Evolutionary conservation across 2,329 filamentous ascomycete genomes (phyloP).

Genomic region (Dothistroma pini): DNA sequence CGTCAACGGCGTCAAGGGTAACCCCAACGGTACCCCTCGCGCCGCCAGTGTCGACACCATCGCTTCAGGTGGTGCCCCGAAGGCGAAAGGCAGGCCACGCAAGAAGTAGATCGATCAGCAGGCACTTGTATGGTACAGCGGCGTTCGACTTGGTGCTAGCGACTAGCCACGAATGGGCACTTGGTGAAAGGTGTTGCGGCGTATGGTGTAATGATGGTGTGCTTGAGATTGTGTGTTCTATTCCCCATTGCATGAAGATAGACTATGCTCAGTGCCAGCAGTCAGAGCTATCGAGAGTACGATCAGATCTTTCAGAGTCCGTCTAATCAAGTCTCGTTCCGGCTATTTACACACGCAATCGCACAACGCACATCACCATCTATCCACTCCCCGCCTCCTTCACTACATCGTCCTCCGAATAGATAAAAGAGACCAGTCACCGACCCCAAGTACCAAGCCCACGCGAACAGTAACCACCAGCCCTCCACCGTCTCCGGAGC

Average conservation of each 20-base stretch:
- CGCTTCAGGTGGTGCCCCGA: slow-evolving; percentile 50
- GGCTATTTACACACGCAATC: not conserved
- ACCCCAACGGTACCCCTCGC: slow-evolving; percentile 72
- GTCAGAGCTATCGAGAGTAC: not conserved
- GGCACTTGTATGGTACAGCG: not conserved
- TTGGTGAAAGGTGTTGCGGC: not conserved
- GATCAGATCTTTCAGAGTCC: not conserved
- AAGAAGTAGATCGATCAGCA: slow-evolving; percentile 21
- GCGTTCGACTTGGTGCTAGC: not conserved
- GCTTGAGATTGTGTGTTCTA: not conserved
- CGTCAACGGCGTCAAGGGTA: slow-evolving; percentile 81
- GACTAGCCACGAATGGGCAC: not conserved
- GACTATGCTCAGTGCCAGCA: not conserved
- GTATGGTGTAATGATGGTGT: not conserved
- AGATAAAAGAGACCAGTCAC: not conserved
- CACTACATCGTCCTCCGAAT: not conserved
- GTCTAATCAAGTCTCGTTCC: not conserved
- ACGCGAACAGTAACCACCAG: not conserved
- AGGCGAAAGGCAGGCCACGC: slow-evolving; percentile 41
- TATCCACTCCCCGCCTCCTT: not conserved
- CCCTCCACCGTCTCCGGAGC: not conserved
- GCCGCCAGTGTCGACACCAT: slow-evolving; percentile 85
- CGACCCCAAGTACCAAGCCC: not conserved
- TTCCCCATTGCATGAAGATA: not conserved
- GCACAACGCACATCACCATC: not conserved